Base-by-base conservation (phyloP, 1,284 basidiomycete genomes). In the Inonotus hispidus region DNA sequence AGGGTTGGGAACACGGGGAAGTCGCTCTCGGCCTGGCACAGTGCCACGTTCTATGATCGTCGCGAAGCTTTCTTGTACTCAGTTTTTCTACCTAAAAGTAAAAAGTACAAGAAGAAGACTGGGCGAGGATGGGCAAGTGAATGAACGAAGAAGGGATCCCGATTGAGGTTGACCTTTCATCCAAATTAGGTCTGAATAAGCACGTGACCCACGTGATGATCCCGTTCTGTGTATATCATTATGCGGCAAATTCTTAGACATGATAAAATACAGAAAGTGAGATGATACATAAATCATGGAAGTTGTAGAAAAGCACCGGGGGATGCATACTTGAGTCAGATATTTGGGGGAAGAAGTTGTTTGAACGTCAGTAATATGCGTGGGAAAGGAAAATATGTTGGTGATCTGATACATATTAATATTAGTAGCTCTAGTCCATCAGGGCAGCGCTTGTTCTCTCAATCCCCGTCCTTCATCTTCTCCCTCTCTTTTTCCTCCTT, bases 361-460 rank as follows among this genome's bases (percentile, higher is more conserved):
- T 32, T 32, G 3, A 8, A 32, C 3, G 8, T 3, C 13, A 43
- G 3, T 16, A 21, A 7, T 4, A 35, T 16, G 21, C 55, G 55
- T 56, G 55, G 41, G 55, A 56, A 56, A 55, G 32, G 2, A 47
- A 41, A 47, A 46, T 16, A 19, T 23, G 19, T 14, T 46, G 39
- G 10, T 32, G 32, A 32, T 32, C 32, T 32, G 32, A 32, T 32
- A n/a, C n/a, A n/a, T n/a, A n/a, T n/a, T 56, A 41, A 41, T 56
- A 46, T 56, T 46, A 46, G 55, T 46, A 56, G 39, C 45, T 45
- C n/a, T 27, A 14, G 23, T 52, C 32, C 16, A 14, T 19, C 25
- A 56, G 32, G 55, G 55, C 39, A 45, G 39, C 39, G 29, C 55
- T 56, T 56, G 55, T 56, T 45, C 55, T 56, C 29, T 49, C 27